phyloP scores from a whole-genome alignment of 2,329 filamentous ascomycete genomes.

The Hyphodiscus sp. region DNA sequence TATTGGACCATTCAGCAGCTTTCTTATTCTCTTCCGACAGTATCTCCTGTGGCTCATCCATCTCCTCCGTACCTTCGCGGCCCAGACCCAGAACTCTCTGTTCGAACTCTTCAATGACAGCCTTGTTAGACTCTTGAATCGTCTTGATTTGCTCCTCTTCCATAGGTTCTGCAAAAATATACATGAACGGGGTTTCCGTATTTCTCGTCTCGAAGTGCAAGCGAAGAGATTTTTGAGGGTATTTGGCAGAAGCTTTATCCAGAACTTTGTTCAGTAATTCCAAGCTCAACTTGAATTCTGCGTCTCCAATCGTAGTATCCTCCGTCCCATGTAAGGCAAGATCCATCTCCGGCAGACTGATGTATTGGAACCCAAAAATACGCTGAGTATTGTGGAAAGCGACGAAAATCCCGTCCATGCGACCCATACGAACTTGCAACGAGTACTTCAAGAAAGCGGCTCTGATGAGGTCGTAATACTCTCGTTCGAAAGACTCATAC shows the following conservation, averaged over 20 bases:
- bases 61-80: conserved; percentile 32
- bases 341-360: conserved; percentile 84
- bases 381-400: conserved; percentile 92
- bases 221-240: conserved; percentile 69
- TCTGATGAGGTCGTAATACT: conserved; percentile 95
- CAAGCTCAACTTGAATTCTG: conserved; percentile 80
- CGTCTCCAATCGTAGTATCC: conserved; percentile 63
- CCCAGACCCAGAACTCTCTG: conserved; percentile 48
- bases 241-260: conserved; percentile 66
- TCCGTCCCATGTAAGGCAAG: conserved; percentile 73
- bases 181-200: conserved; percentile 58
- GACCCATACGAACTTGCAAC: conserved; percentile 89
- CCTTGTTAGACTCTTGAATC: conserved; percentile 65
- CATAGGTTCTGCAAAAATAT: conserved; percentile 85
- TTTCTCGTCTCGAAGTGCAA: conserved; percentile 75
- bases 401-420: conserved; percentile 98
- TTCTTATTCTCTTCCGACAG: conserved; percentile 19
- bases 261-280: conserved; percentile 72
- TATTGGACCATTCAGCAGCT: conserved; percentile 25
- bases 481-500: conserved; percentile 89
- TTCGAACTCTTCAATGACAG: conserved; percentile 63
- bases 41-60: neutral
- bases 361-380: conserved; percentile 97
- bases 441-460: conserved; percentile 95
- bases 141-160: conserved; percentile 61